These are phyloP conservation scores for Nothophoma quercina DNA, from an alignment of 2,329 filamentous ascomycete genomes.

Conservation along the genomic window DNA sequence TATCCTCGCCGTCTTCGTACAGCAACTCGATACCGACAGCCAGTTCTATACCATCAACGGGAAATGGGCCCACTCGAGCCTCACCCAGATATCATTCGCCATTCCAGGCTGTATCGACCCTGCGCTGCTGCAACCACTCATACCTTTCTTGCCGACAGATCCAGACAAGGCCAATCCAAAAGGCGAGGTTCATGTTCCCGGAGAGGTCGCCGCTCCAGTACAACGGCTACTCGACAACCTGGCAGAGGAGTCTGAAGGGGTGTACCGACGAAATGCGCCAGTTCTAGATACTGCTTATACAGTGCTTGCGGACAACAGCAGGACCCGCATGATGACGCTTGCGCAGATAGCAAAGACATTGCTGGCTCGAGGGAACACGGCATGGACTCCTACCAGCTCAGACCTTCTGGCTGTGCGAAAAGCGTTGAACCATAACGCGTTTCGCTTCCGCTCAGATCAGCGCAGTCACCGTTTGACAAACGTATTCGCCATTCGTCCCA, in stretches of 20 bases:
- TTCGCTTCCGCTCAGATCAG: constrained; percentile 65
- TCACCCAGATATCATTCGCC: constrained; percentile 56
- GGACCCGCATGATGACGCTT: constrained; percentile 58
- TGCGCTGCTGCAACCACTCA: constrained; percentile 55
- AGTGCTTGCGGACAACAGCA: constrained; percentile 53
- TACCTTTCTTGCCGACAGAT: constrained; percentile 60
- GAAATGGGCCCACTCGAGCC: constrained; percentile 53
- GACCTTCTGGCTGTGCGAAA: constrained; percentile 75
- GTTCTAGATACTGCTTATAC: constrained; percentile 60
- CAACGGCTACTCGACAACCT: constrained; percentile 54
- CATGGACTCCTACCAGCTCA: constrained; percentile 47
- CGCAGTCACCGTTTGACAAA: constrained; percentile 60
- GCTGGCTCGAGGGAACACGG: constrained; percentile 33
- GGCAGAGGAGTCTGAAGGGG: constrained; percentile 53
- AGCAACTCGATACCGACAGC: constrained; percentile 48
- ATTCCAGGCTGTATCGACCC: constrained; percentile 58
- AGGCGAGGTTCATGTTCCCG: constrained; percentile 53
- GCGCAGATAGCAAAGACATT: constrained; percentile 56
- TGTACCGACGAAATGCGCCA: constrained; percentile 57
- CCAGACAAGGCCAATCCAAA: constrained; percentile 30
- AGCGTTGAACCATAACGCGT: constrained; percentile 66
- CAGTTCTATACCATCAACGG: constrained; percentile 62
- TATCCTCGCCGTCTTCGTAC: constrained; percentile 60
- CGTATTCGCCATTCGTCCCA: constrained; percentile 70
- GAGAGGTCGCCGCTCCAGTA: constrained; percentile 55